A percentile compares a stretch with the other conserved stretches of the same genome.
These are phyloP conservation scores for Lepidium sativum DNA, from an alignment of 345 rosid species.

Conservation along the genomic window DNA sequence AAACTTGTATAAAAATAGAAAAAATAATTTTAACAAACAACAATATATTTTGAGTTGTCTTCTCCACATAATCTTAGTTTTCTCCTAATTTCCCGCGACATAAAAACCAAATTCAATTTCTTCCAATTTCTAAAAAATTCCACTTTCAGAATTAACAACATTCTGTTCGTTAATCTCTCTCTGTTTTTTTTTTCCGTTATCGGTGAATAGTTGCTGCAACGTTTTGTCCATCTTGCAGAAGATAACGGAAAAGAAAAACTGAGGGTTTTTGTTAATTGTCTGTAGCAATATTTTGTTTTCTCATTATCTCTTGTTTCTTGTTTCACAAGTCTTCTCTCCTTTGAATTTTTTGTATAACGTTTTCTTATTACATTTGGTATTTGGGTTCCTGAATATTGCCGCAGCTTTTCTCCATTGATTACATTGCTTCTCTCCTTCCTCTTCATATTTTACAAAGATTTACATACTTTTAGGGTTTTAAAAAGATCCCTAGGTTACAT, in stretches of 20 bases:
- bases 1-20: background rate
- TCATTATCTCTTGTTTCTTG: constrained; percentile 13
- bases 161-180: constrained; percentile 4
- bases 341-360: background rate
- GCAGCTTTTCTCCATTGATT: background rate
- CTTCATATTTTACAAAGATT: background rate
- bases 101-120: constrained; percentile 11
- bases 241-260: constrained; percentile 11
- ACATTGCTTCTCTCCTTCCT: background rate
- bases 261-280: background rate
- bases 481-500: background rate
- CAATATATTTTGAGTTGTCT: constrained; percentile 16
- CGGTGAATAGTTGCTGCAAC: constrained; percentile 22
- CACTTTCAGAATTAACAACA: constrained; percentile 3
- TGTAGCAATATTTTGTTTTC: background rate
- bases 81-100: constrained; percentile 4
- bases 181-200: constrained; percentile 20
- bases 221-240: constrained; percentile 16
- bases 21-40: background rate
- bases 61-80: constrained; percentile 4
- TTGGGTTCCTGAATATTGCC: background rate
- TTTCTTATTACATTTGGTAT: background rate
- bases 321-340: background rate
- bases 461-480: background rate
- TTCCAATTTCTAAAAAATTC: background rate